These are phyloP conservation scores for Neoconidiobolus thromboides DNA, from an alignment of 371 early-diverging fungal species.

Conservation along the genomic window DNA sequence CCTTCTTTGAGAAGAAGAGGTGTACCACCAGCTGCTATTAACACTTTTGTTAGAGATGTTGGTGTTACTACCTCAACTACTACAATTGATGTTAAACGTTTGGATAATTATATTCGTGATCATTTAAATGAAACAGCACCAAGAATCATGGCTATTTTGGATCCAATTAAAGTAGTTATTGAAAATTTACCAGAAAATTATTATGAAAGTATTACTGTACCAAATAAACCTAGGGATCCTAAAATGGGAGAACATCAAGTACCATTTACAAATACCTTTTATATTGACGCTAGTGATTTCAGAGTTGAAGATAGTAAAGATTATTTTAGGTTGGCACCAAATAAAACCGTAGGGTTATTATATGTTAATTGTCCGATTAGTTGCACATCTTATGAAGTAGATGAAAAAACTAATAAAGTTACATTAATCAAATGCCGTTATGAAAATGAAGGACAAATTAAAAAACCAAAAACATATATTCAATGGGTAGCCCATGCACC, in stretches of 20 bases:
- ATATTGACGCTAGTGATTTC: slow-evolving; percentile 94
- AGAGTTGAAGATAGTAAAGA: slow-evolving; percentile 73
- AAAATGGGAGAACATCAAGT: slow-evolving; percentile 63
- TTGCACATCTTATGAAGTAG: slow-evolving; percentile 55
- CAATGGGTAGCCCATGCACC: slow-evolving; percentile 93
- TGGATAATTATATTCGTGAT: slow-evolving; percentile 92
- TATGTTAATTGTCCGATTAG: slow-evolving; percentile 67
- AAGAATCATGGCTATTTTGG: slow-evolving; percentile 75
- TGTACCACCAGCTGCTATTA: slow-evolving; percentile 97
- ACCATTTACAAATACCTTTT: slow-evolving; percentile 74
- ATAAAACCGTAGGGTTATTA: slow-evolving; percentile 86
- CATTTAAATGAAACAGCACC: slow-evolving; percentile 82
- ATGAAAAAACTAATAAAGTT: slow-evolving; percentile 13
- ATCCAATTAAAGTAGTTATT: slow-evolving; percentile 79
- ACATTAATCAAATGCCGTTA: too few species aligned
- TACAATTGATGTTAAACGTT: slow-evolving; percentile 73
- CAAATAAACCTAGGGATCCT: slow-evolving; percentile 75
- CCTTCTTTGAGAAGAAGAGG: slow-evolving; percentile 95
- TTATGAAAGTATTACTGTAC: slow-evolving; percentile 47
- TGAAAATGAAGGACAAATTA: slow-evolving; percentile 12
- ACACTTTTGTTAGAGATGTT: slow-evolving; percentile 90
- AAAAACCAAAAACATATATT: slow-evolving; percentile 92
- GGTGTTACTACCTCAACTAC: slow-evolving; percentile 80
- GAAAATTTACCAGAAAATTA: slow-evolving; percentile 67
- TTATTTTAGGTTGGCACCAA: slow-evolving; percentile 85